Evolutionary conservation across 139 green algal genomes (phyloP).

Genomic region (Raphidocelis subcapitata): DNA sequence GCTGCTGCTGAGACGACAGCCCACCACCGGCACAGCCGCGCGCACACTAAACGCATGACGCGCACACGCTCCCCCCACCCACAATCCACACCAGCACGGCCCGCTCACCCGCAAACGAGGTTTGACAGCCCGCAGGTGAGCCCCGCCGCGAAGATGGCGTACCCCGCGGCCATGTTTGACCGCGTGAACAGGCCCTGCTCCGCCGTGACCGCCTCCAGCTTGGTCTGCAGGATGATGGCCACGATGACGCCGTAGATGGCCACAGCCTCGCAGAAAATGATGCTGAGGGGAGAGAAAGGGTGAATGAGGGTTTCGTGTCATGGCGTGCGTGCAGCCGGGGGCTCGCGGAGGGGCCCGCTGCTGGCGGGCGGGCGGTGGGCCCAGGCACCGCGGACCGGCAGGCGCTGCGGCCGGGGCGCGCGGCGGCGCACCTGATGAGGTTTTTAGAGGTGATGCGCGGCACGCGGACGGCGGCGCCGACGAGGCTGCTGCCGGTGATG

Average conservation of each 20-base stretch:
- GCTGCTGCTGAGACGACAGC: too few species aligned
- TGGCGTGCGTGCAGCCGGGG: neutral
- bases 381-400: neutral
- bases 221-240: conserved; percentile 98
- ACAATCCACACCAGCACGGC: too few species aligned
- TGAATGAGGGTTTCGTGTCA: neutral
- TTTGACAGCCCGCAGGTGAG: conserved; percentile 95
- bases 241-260: conserved; percentile 99
- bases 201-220: conserved; percentile 70
- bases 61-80: too few species aligned
- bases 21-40: too few species aligned
- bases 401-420: neutral
- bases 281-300: too few species aligned
- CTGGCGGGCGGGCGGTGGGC: too few species aligned
- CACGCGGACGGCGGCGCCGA: conserved; percentile 92
- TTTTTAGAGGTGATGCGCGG: conserved; percentile 99
- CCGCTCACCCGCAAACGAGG: conserved; percentile 91
- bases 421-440: conserved; percentile 84
- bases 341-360: too few species aligned
- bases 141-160: conserved; percentile 93
- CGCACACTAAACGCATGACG: too few species aligned
- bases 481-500: conserved; percentile 94
- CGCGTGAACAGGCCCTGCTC: conserved; percentile 35
- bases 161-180: conserved; percentile 78
- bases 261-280: conserved; percentile 99